Base-by-base conservation (phyloP, 495 filamentous ascomycete species). In the Penicillium pancosmium region DNA sequence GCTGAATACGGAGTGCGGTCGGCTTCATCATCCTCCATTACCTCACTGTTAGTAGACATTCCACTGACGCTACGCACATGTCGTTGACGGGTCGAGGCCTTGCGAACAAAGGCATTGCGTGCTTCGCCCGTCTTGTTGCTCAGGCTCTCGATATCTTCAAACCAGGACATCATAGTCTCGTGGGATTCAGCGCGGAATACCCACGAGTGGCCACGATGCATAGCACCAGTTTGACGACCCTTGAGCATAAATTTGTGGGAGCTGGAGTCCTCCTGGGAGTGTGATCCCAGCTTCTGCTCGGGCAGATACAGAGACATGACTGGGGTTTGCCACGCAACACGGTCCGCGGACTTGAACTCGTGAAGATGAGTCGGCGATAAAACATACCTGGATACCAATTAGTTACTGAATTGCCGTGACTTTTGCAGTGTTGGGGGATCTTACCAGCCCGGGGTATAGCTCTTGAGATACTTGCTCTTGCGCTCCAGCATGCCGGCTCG, bases 241-340 rank as follows among this genome's bases (percentile, higher is more conserved):
- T 97, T 98, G 49, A 98, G 84, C 75, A 97, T 90, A 69, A 98
- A 98, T 67, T 98, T 98, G 78, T 97, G 93, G n/a, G 92, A 96
- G 19, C 89, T 89, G 12, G 90, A 91, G 38, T 87, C 87, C 41
- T 89, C 85, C 52, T 88, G 81, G 11, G 94, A 97, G 68, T 94
- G 91, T 11, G 93, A 95, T 38, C 94, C 95, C 31, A 98, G 85
- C 66, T 95, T 96, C 68, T 97, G 94, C 58, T 97, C 94, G 2
- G 89, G 90, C 4, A 98, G 86, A 70, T 92, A 94, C 40, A 98
- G 80, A 25, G 94, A 97, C 94, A 98, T 97, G 71, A 98, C 84
- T 3, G 94, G 94, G 34, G 85, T 82, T 67, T 89, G 87, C 65
- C 82, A 84, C 59, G 79, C 81, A 48, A 88, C 81, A 25, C 82